These are phyloP conservation scores for Drechmeria coniospora DNA, from an alignment of 2,329 filamentous ascomycete genomes.

Conservation along the genomic window DNA sequence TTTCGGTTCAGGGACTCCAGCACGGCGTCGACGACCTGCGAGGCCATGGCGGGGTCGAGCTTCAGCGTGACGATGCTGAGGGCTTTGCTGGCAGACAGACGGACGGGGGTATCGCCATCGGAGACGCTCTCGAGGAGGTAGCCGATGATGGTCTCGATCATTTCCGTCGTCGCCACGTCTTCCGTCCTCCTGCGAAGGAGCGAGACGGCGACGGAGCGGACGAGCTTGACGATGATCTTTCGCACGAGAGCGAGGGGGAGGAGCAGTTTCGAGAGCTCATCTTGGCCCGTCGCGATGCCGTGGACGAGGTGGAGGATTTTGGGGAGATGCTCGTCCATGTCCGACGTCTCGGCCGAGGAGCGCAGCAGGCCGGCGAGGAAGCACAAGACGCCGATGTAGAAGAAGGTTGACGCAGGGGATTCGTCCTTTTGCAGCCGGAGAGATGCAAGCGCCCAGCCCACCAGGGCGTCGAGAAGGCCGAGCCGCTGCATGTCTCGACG, in stretches of 20 bases:
- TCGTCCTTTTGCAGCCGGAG: slow-evolving; percentile 30
- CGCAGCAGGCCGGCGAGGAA: slow-evolving; percentile 63
- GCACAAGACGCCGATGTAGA: slow-evolving; percentile 62
- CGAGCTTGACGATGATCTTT: slow-evolving; percentile 73
- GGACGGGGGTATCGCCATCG: slow-evolving; percentile 82
- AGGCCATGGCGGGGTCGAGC: slow-evolving; percentile 64
- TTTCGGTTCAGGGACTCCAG: slow-evolving; percentile 51
- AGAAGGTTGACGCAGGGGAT: slow-evolving; percentile 43
- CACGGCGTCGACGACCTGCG: slow-evolving; percentile 76
- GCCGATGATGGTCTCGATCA: slow-evolving; percentile 70
- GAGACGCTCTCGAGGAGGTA: slow-evolving; percentile 62
- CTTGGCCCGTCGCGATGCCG: slow-evolving; percentile 36
- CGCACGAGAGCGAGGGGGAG: slow-evolving; percentile 63
- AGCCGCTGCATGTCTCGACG: slow-evolving; percentile 76
- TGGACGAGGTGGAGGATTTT: slow-evolving; percentile 52
- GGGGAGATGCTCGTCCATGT: slow-evolving; percentile 52
- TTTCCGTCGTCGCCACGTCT: slow-evolving; percentile 28
- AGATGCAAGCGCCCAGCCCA: slow-evolving; percentile 53
- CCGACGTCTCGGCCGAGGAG: slow-evolving; percentile 54
- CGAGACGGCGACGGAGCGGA: slow-evolving; percentile 57
- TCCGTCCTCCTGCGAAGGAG: slow-evolving; percentile 37
- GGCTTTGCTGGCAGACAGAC: slow-evolving; percentile 83
- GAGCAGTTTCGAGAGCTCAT: slow-evolving; percentile 34
- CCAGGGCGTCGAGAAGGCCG: slow-evolving; percentile 51
- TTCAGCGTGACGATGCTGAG: slow-evolving; percentile 76